Evolutionary conservation across 2,329 filamentous ascomycete species (phyloP).

Genomic region (Ceratocystiopsis sp.): DNA sequence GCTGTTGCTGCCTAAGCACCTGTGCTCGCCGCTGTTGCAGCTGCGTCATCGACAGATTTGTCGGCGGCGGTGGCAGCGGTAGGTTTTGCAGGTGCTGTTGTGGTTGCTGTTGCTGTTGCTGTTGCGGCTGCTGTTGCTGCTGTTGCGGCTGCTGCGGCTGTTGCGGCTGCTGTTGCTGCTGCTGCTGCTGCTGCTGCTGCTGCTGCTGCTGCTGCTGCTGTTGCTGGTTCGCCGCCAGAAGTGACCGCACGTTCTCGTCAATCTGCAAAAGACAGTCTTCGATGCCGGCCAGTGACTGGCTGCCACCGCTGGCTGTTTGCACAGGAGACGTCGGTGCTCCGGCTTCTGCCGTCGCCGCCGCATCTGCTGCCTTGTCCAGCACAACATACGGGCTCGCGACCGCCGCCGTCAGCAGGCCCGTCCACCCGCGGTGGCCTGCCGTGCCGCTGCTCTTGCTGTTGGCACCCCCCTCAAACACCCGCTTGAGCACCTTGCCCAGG

Average conservation of each 20-base stretch:
- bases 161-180: too few relatives aligned
- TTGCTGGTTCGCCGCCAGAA: conserved; percentile 10
- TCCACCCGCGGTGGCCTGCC: conserved; percentile 19
- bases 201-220: conserved; percentile 7
- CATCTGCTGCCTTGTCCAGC: not conserved
- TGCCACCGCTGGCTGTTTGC: conserved; percentile 7
- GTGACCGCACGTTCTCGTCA: conserved; percentile 27
- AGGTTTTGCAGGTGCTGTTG: too few relatives aligned
- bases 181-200: conserved; percentile 1
- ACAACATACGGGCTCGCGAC: conserved; percentile 20
- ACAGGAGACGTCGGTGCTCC: not conserved
- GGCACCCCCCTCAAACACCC: conserved; percentile 28
- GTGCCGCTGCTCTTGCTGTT: too few relatives aligned
- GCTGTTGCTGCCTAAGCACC: not conserved
- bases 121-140: too few relatives aligned
- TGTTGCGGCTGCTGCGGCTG: too few relatives aligned
- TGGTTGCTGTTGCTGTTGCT: too few relatives aligned
- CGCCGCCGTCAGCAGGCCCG: conserved; percentile 29
- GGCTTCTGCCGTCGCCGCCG: not conserved
- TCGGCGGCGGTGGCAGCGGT: conserved; percentile 1
- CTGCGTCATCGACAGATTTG: conserved; percentile 4
- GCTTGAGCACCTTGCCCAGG: conserved; percentile 23
- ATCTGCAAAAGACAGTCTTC: conserved; percentile 28
- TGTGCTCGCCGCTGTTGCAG: conserved; percentile 8
- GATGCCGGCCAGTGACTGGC: conserved; percentile 17